Conservation (phyloP, 768 basidiomycete species). For the Lentinula lateritia region DNA sequence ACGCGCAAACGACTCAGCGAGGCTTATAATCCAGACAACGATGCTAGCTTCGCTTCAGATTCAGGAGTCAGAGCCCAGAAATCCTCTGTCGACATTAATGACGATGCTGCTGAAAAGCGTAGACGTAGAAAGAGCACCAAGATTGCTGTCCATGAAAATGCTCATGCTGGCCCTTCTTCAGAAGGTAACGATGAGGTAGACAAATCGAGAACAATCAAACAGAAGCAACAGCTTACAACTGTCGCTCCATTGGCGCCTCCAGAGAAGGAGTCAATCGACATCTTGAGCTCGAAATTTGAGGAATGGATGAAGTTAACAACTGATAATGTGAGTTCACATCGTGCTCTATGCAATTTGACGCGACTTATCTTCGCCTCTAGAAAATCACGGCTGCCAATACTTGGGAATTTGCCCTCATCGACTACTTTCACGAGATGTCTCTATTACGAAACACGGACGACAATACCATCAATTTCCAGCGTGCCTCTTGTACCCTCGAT, state of each 20-base stretch:
- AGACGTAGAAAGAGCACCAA: constrained; percentile 76
- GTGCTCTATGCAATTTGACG: neutral
- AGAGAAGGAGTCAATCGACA: constrained; percentile 58
- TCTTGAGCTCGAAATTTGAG: constrained; percentile 93
- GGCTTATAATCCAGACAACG: constrained; percentile 38
- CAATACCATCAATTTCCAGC: constrained; percentile 98
- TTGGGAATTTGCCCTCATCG: constrained; percentile 96
- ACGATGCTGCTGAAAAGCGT: constrained; percentile 85
- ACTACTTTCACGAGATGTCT: constrained; percentile 99
- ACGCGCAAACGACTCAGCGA: constrained; percentile 64
- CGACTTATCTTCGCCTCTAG: constrained; percentile 34
- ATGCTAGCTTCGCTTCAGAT: constrained; percentile 34
- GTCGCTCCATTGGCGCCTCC: constrained; percentile 45
- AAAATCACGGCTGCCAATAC: constrained; percentile 99
- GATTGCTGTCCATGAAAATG: constrained; percentile 47
- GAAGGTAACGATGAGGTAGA: constrained; percentile 33
- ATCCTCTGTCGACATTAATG: constrained; percentile 61
- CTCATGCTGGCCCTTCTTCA: constrained; percentile 55
- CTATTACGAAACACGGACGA: constrained; percentile 88
- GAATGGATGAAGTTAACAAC: constrained; percentile 99
- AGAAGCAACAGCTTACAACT: constrained; percentile 57
- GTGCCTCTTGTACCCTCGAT: constrained; percentile 94
- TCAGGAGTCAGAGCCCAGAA: constrained; percentile 31
- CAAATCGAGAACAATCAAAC: constrained; percentile 43
- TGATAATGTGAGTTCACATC: constrained; percentile 69